A percentile compares a stretch with the other conserved stretches of the same genome.
Conservation (phyloP, 495 filamentous ascomycete genomes). For the Oidiodendron maius region DNA sequence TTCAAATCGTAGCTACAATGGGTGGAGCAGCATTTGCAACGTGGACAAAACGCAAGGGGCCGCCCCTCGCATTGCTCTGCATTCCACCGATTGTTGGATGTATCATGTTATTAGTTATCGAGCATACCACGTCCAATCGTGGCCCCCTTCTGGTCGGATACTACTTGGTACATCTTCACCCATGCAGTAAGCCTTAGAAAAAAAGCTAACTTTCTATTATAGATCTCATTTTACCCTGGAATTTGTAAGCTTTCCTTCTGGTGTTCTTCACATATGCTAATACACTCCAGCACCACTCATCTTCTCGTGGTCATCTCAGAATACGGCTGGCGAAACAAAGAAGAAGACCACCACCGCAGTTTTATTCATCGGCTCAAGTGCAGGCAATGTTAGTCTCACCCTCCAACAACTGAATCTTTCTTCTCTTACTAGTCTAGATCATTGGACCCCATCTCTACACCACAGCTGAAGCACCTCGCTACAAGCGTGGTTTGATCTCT, state of each 20-base stretch:
- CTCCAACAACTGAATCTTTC: no score
- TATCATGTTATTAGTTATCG: constrained; percentile 43
- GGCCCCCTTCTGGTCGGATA: constrained; percentile 49
- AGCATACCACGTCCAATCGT: constrained; percentile 35
- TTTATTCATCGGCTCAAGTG: constrained; percentile 48
- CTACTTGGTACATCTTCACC: no score
- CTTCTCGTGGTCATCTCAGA: constrained; percentile 54
- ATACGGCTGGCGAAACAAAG: constrained; percentile 59
- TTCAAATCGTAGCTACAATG: constrained; percentile 49
- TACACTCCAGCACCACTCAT: constrained; percentile 41
- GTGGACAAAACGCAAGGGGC: constrained; percentile 44
- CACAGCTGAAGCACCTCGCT: constrained; percentile 47
- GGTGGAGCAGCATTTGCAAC: constrained; percentile 50
- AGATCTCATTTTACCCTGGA: constrained; percentile 50
- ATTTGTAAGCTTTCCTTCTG: constrained; percentile 35
- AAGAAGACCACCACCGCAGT: constrained; percentile 52
- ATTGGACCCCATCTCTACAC: constrained; percentile 47
- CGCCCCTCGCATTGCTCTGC: constrained; percentile 43
- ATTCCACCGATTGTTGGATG: constrained; percentile 51
- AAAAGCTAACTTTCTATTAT: constrained; percentile 22
- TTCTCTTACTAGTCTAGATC: no score
- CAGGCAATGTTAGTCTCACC: no score
- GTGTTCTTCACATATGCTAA: constrained; percentile 25
- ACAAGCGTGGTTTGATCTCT: constrained; percentile 44
- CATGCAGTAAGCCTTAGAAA: no score